Base-by-base conservation (phyloP, 352 stramenopile genomes). In the Pseudoperonospora humuli region DNA sequence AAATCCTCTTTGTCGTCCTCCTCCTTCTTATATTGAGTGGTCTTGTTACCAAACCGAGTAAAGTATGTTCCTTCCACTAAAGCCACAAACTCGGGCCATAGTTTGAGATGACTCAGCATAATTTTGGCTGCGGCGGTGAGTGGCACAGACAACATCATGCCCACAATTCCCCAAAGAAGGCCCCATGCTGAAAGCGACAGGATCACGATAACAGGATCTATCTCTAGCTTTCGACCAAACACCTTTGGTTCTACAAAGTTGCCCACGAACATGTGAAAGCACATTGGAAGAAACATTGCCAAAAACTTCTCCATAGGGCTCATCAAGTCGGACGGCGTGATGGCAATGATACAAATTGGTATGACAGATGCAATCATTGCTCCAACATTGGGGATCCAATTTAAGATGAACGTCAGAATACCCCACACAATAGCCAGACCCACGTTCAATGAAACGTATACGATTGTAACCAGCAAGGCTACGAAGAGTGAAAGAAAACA, bases 271-370 rank as follows among this genome's bases (percentile, higher is more conserved):
- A 86, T 86, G 69, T 93, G 81, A 52, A 93, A 91, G 45, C 70
- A 87, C 76, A 89, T 91, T 6, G 81, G 81, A 41, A 93, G 51
- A 21, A 71, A 53, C 54, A 93, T 86, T 5, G 81, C 81, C 17
- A 93, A 39, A 53, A 93, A 88, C 59, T 93, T 93, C 46, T 93
- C 78, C 78, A 93, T 91, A 13, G 78, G 75, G 51, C 85, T 91
- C 81, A 93, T 93, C 18, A 93, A 36, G 21, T 86, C 61, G 15
- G 64, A 66, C 10, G 81, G 81, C 17, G 81, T 91, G 57, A 93
- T 93, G 4, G 75, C 74, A 40, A 93, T 93, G 61, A 93, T 93
- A 49, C 70, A 81, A 32, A 93, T 84, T 9, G 81, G 81, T 15
- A 64, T 54, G 38, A 91, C 58, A 9, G 81, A 93, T 25, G 81